Percentiles rank a stretch among this genome's conserved stretches.
Evolutionary conservation across 2,329 filamentous ascomycete species (phyloP).

Genomic region (Colletotrichum lupini): DNA sequence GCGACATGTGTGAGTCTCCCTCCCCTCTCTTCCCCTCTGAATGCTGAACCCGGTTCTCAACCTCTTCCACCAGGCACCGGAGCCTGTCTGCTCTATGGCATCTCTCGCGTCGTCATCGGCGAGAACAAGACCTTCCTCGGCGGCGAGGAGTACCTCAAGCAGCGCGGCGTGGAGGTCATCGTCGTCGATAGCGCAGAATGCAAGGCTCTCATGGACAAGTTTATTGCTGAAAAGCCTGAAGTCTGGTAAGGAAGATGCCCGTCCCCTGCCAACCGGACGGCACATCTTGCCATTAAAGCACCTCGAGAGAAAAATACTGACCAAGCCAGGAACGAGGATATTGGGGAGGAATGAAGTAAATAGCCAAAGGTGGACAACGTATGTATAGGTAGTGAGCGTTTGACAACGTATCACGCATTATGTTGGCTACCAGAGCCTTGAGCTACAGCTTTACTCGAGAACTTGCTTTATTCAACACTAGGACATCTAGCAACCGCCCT

Average conservation of each 20-base stretch:
- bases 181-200: slow-evolving; percentile 75
- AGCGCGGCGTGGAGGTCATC: slow-evolving; percentile 78
- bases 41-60: not conserved
- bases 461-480: slow-evolving; percentile 34
- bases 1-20: slow-evolving; percentile 73
- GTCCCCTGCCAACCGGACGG: not conserved
- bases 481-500: slow-evolving; percentile 19
- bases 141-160: slow-evolving; percentile 76
- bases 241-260: slow-evolving; percentile 68
- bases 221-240: slow-evolving; percentile 77
- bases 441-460: not conserved
- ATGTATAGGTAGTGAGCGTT: not conserved
- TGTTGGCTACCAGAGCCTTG: not conserved
- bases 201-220: slow-evolving; percentile 75
- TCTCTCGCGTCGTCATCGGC: slow-evolving; percentile 79
- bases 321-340: slow-evolving; percentile 29
- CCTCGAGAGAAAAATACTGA: not conserved
- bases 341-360: slow-evolving; percentile 24
- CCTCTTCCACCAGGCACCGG: slow-evolving; percentile 62
- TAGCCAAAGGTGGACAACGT: not conserved
- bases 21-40: not conserved
- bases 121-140: slow-evolving; percentile 82
- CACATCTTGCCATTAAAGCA: not conserved
- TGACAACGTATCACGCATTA: not conserved
- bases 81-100: slow-evolving; percentile 80